phyloP scores from a whole-genome alignment of 106 monocot species.

The Gastrodia elata region DNA sequence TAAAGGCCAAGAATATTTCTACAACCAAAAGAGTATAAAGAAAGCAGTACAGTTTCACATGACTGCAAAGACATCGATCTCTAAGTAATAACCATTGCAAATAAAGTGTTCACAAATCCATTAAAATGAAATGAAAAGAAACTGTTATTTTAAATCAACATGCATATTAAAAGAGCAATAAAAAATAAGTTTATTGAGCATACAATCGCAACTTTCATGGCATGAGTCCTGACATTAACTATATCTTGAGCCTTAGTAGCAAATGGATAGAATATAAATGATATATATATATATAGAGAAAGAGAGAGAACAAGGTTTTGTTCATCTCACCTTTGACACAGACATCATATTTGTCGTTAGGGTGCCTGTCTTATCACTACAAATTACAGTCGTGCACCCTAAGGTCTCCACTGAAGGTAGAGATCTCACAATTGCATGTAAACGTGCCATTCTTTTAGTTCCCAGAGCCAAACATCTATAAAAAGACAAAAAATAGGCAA shows the following conservation, averaged over 20 bases:
- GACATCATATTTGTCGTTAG: conserved; percentile 99
- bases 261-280: background rate
- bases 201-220: too few relatives aligned
- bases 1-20: background rate
- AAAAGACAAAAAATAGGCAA: conserved; percentile 9
- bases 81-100: background rate
- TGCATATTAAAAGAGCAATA: background rate
- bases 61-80: background rate
- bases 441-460: conserved; percentile 97
- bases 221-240: background rate
- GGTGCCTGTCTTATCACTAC: conserved; percentile 98
- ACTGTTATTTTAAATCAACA: background rate
- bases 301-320: background rate
- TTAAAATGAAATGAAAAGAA: background rate
- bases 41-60: background rate
- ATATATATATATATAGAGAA: background rate
- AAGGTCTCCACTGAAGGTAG: conserved; percentile 97
- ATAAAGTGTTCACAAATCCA: background rate
- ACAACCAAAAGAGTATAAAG: background rate
- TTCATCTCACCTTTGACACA: conserved; percentile 73
- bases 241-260: background rate
- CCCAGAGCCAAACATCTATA: conserved; percentile 92
- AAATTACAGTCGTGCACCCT: conserved; percentile 99
- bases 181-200: too few relatives aligned
- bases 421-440: conserved; percentile 97